Conservation (phyloP, 73 alveolate genomes). For the Paramecium octaurelia region DNA sequence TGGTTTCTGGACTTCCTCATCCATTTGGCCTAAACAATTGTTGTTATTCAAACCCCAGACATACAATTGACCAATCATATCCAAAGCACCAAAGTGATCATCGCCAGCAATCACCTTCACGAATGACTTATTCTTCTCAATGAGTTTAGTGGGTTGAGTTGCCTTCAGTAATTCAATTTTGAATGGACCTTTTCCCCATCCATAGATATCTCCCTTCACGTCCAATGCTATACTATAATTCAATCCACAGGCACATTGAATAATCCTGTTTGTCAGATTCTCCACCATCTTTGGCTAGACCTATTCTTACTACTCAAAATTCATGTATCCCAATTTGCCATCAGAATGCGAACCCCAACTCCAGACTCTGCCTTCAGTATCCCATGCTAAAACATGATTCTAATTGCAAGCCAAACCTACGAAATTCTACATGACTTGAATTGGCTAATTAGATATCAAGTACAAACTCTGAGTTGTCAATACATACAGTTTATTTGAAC, state of each 20-base stretch:
- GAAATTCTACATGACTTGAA: not conserved
- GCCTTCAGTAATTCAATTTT: not conserved
- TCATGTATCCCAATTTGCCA: not conserved
- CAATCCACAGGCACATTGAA: conserved; percentile 13
- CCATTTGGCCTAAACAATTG: not conserved
- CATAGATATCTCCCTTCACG: conserved; percentile 20
- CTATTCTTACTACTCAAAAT: not conserved
- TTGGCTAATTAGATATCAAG: not conserved
- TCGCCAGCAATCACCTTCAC: not conserved
- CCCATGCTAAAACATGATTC: conserved; percentile 26
- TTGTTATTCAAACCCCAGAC: conserved; percentile 6
- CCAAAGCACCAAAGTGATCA: conserved; percentile 14
- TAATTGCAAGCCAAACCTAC: not conserved
- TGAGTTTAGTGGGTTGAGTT: not conserved
- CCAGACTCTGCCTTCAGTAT: not conserved
- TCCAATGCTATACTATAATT: conserved; percentile 15
- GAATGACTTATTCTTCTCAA: not conserved
- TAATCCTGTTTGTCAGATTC: not conserved
- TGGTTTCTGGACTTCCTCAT: not conserved
- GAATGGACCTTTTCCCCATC: conserved; percentile 50
- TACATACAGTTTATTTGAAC: not conserved
- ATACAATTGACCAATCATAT: not conserved
- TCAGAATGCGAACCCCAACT: conserved; percentile 12
- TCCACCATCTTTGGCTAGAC: not conserved
- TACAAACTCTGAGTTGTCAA: not conserved